Conservation (phyloP, 257 asterid genomes). For the Petrea volubilis region DNA sequence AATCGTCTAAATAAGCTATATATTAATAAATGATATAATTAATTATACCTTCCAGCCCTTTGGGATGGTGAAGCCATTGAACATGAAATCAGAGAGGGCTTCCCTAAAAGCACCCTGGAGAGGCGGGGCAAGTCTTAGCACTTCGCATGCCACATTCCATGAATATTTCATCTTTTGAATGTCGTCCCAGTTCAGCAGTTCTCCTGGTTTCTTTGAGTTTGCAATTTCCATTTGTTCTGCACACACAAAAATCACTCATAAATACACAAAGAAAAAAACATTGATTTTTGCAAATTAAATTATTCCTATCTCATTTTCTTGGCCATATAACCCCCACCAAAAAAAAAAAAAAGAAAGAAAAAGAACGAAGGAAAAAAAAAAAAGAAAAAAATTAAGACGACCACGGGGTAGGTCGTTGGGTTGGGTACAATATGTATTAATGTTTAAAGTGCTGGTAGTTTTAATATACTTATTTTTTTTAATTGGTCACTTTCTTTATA, state of each 20-base stretch:
- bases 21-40: no score
- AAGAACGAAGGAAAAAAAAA: no score
- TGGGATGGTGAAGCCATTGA: conserved; percentile 53
- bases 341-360: no score
- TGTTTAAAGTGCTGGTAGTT: no score
- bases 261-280: neutral
- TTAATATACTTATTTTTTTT: no score
- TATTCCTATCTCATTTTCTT: neutral
- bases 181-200: conserved; percentile 54
- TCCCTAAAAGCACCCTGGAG: conserved; percentile 61
- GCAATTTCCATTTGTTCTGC: conserved; percentile 61
- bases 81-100: conserved; percentile 49
- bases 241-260: neutral
- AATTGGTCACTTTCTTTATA: no score
- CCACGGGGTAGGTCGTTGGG: no score
- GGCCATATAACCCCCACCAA: no score
- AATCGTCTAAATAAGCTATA: no score
- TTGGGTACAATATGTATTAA: no score
- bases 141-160: conserved; percentile 70
- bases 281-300: neutral
- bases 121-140: conserved; percentile 53
- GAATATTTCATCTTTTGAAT: conserved; percentile 58
- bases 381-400: no score
- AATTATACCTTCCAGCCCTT: conserved; percentile 60
- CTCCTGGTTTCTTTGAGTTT: conserved; percentile 42